Evolutionary conservation across 805 yeast genomes (phyloP), one percentile per base, ranked within the genome.

Genomic region (Kodamaea kakaduensis): DNA sequence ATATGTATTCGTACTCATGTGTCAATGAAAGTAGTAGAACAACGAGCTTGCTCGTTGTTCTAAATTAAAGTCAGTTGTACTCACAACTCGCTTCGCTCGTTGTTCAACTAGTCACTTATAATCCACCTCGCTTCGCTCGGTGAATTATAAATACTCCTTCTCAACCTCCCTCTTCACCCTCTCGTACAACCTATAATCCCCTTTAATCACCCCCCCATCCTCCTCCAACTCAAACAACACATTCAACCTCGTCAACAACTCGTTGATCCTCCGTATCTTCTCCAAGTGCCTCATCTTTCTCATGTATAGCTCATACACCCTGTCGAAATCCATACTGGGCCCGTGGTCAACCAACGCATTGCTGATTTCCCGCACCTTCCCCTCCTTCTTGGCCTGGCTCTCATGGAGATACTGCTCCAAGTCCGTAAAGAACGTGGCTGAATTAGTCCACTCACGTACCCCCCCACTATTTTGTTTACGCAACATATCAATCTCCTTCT

Each of bases 241-340:
- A 22, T 40, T 43, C 34, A 49, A 34, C 19, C 34, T 37, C 2
- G 40, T 15, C 22, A 44, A 31, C 25, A 49, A 20, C 23, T 37
- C 37, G 25, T 43, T 45, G 10, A 47, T 26, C 20, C 31, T 10
- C 28, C 39, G 34, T 34, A 52, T 25, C 32, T 47, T 48, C 14
- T 31, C 22, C 32, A 52, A 40, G 15, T 38, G 24, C 23, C 32
- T 31, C 14, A 37, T 25, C 37, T 46, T 48, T 31, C 37, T 37
- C 23, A 41, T 34, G 32, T 42, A 50, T 13, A 39, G 34, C 16
- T 32, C 40, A 16, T 36, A 19, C 12, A 39, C 31, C 12, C 28
- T 29, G 19, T 30, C 20, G 14, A 31, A 23, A 15, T 36, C 34
- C 15, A 31, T 26, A 24, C 25, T 17, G n/a, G 16, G 18, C 23